Evolutionary conservation across 169 alveolate species (phyloP), one percentile per base, ranked within the genome.

Genomic region (Neospora caninum): DNA sequence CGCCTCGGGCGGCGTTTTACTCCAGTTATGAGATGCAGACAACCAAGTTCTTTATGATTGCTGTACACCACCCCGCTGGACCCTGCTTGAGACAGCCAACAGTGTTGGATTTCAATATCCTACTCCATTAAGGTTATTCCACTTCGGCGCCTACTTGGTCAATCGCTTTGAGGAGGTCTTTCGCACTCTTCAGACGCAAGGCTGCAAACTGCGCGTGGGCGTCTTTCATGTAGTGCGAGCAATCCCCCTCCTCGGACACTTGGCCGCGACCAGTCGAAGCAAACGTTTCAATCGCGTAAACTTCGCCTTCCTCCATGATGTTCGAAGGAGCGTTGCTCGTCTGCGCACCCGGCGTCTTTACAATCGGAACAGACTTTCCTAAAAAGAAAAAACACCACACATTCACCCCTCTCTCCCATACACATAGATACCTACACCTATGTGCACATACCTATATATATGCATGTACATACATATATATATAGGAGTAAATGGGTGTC

Each of bases 291-390:
- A 99, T 99, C 20, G 99, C 99, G 97, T 99, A 99, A 88, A 99
- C 95, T 95, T 99, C 99, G 25, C 99, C 99, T 97, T 99, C 99
- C 96, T 99, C 99, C 99, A 99, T 99, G 87, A 97, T 95, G 96
- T 99, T 99, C 53, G 82, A 36, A 22, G 91, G 91, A 82, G 93
- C 95, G 54, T 87, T 64, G 54, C 98, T 98, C 41, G 43, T 70
- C 39, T n/a, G 58, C 49, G 70, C 82, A 10, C 93, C 29, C 53
- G 88, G 42, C 82, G 98, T 96, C 96, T 98, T 98, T 31, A 99
- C 99, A 54, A 99, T 99, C 25, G 99, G 99, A 42, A 99, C 99
- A 88, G 99, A 98, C 97, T 99, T 99, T 91, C 98, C 98, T 94
- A 87, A 67, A 42, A 49, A 73, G 16, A 0, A 43, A 86, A 16